Evolutionary conservation across 768 basidiomycete species (phyloP), one percentile per base, ranked within the genome.

Genomic region (Panaeolus papilionaceus): DNA sequence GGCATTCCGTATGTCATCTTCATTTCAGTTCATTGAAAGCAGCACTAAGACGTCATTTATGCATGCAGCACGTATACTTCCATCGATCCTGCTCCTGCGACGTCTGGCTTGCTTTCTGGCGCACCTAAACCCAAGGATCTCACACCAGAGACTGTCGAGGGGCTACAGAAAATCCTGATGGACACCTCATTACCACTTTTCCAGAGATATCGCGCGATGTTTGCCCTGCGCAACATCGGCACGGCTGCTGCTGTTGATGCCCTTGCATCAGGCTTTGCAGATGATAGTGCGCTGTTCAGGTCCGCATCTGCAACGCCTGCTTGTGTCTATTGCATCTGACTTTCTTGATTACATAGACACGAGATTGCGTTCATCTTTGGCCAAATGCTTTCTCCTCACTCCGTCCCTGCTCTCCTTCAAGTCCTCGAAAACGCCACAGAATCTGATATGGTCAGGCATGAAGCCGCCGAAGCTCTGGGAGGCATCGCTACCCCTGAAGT

Each of bases 321-420:
- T 14, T 39, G 20, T 28, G 38, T 16, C 37, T 44, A 38, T 33
- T 33, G 44, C 39, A 63, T 45, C 37, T 64, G 33, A 49, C 64
- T 8, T 47, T 44, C 20, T 63, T 42, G 66, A 26, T 63, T 47
- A 69, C 33, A 1, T 40, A 97, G 96, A 70, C 98, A 99, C 78
- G 98, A 99, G 78, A 95, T 99, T 61, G 98, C 98, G 1, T 99
- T 98, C 78, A 92, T 99, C 54, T 98, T 99, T 74, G 98, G 98
- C 12, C 98, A 99, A 81, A 86, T 99, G 49, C 88, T 94, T 63
- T 95, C 94, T 1, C 84, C 91, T 5, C 90, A 96, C 75, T 92
- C 95, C 0, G 92, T 99, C 23, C 95, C 96, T 10, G 85, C 93
- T 0, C 83, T 99, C 38, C 76, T 98, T 40, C 79, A 85, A 44